Evolutionary conservation across 176 grass and related monocot species (phyloP), one percentile per base, ranked within the genome.

Genomic region (Aegilops speltoides): DNA sequence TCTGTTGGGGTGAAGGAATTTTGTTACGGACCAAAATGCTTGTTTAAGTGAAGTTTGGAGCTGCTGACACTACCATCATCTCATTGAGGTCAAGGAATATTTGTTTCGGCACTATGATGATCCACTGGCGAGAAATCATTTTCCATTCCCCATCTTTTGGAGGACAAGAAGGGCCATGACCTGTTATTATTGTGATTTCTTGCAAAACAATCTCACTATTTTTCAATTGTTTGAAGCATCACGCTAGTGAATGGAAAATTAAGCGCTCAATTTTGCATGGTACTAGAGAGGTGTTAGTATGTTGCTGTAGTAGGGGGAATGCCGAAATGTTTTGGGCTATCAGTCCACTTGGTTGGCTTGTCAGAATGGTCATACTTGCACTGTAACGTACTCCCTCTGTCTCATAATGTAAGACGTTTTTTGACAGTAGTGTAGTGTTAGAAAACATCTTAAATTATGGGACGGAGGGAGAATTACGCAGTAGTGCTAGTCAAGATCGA

Each of bases 371-470:
- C 3, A 13, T 22, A 77, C 48, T 76, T 13, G 16, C 34, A 23
- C 24, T 83, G 50, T 73, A 54, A 87, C 63, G 56, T 36, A 8
- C n/a, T n/a, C n/a, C n/a, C n/a, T n/a, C n/a, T n/a, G n/a, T n/a
- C n/a, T n/a, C n/a, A n/a, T n/a, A n/a, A n/a, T n/a, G n/a, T n/a
- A n/a, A n/a, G n/a, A n/a, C n/a, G n/a, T n/a, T n/a, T n/a, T n/a
- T n/a, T n/a, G n/a, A n/a, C n/a, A n/a, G n/a, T n/a, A n/a, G n/a
- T n/a, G n/a, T n/a, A n/a, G n/a, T n/a, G n/a, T n/a, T n/a, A n/a
- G n/a, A n/a, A n/a, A n/a, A n/a, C n/a, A n/a, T n/a, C n/a, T n/a
- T n/a, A n/a, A n/a, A n/a, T n/a, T n/a, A n/a, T n/a, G n/a, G n/a
- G n/a, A n/a, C n/a, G n/a, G n/a, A n/a, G n/a, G n/a, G n/a, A n/a